Percentiles rank a stretch among this genome's conserved stretches.
phyloP scores from a whole-genome alignment of 2,329 filamentous ascomycete genomes.

The Xylaria sp. region DNA sequence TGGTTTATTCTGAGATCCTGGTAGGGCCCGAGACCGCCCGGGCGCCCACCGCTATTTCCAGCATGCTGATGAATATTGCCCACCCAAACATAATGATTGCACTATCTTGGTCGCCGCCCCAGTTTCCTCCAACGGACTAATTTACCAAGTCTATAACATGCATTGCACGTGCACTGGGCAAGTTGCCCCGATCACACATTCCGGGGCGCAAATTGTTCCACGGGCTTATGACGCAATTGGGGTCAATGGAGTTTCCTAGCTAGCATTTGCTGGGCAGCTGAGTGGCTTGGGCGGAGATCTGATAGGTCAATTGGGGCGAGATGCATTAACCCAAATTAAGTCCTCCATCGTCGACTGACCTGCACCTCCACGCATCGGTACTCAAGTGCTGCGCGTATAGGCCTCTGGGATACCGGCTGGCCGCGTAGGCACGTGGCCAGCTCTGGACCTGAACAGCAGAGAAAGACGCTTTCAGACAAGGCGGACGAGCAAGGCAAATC shows the following conservation, averaged over 20 bases:
- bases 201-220: constrained; percentile 10
- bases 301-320: constrained; percentile 45
- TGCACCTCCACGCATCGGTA: constrained; percentile 14
- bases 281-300: constrained; percentile 35
- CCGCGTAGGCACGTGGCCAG: constrained; percentile 6
- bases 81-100: constrained; percentile 10
- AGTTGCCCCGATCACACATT: constrained; percentile 16
- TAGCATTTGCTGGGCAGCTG: constrained; percentile 15
- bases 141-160: constrained; percentile 6
- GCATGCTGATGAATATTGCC: constrained; percentile 6
- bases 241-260: constrained; percentile 16
- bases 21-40: constrained; percentile 8
- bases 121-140: background rate
- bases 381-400: constrained; percentile 20
- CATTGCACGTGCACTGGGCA: constrained; percentile 16
- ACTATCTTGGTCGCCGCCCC: background rate
- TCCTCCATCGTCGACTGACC: constrained; percentile 20
- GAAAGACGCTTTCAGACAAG: constrained; percentile 13
- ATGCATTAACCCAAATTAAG: constrained; percentile 24
- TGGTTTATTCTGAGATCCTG: constrained; percentile 2
- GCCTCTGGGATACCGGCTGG: background rate
- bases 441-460: constrained; percentile 1
- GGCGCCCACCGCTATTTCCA: constrained; percentile 21
- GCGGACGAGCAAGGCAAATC: constrained; percentile 8
- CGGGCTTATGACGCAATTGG: constrained; percentile 35